Evolutionary conservation across 1,139 yeast species (phyloP), one percentile per base, ranked within the genome.

Genomic region (Spencermartinsiella ligniputridi): DNA sequence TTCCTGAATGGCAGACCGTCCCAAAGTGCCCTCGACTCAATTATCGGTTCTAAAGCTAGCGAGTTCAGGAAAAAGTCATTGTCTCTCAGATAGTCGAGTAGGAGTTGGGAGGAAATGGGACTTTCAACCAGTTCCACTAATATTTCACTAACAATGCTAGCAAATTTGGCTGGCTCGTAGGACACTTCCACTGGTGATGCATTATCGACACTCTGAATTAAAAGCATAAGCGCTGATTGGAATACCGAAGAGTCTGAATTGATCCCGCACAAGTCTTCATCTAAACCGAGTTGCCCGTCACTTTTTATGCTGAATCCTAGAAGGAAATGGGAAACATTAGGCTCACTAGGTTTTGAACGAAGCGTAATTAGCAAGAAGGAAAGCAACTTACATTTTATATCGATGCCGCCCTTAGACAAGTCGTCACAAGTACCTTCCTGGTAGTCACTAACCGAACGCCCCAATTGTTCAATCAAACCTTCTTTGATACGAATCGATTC

Each of bases 391-490:
- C 76, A 61, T 54, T 86, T 87, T n/a, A 80, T 57, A 12, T 65
- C 67, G 20, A 83, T 62, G 12, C 15, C 32, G 3, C 67, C 64
- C 12, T 62, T 48, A 18, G 45, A 37, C 60, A 56, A 15, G 19
- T 18, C 22, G 51, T 22, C 52, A 18, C 50, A 52, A 12, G 42
- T 35, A 4, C 47, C 49, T 32, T 41, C 64, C 59, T 52, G 65
- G 33, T 57, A 54, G 8, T 38, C 43, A 27, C 56, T 66, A 39
- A 66, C 69, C 44, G 69, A 68, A 9, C 77, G 55, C 39, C 78
- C 83, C 37, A 90, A 66, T 57, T 87, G 95, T 41, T 78, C 77
- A 39, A 87, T 80, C 49, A 89, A 80, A 0, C 89, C 81, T 54
- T 76, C 78, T 51, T 84, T 79, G 37, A 92, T 84, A 50, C 89